Evolutionary conservation across 345 rosid species (phyloP).

Genomic region (Eucalyptus shirleyi): DNA sequence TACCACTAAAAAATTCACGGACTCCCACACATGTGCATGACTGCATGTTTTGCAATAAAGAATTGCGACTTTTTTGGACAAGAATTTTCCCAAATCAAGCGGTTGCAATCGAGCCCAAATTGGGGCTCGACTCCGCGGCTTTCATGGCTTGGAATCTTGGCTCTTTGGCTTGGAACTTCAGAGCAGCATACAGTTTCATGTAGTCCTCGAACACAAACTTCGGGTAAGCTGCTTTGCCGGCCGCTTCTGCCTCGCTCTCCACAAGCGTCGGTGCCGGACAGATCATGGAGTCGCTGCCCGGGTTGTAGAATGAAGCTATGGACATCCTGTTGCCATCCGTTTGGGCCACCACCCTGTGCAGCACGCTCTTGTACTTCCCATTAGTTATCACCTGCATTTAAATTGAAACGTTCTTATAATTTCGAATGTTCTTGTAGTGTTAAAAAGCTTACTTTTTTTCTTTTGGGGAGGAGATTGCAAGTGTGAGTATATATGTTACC

Average conservation of each 20-base stretch:
- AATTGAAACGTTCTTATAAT: no score
- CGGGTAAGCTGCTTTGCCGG: constrained; percentile 35
- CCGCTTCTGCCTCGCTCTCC: constrained; percentile 27
- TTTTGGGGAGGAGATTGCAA: background rate
- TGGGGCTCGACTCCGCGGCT: constrained; percentile 12
- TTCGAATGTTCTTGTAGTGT: background rate
- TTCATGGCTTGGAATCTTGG: constrained; percentile 96
- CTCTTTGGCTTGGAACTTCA: constrained; percentile 86
- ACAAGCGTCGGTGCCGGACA: constrained; percentile 67
- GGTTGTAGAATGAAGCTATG: constrained; percentile 88
- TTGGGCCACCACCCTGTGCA: constrained; percentile 79
- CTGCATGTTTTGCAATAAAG: background rate
- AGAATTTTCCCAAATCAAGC: background rate
- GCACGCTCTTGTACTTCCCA: constrained; percentile 87
- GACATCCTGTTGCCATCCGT: constrained; percentile 77
- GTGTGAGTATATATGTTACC: constrained; percentile 14
- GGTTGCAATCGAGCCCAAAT: constrained; percentile 20
- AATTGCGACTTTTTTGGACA: background rate
- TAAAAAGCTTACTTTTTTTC: background rate
- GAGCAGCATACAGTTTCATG: constrained; percentile 68
- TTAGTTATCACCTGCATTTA: constrained; percentile 64
- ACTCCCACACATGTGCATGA: background rate
- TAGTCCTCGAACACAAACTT: constrained; percentile 84
- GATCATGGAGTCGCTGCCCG: constrained; percentile 76
- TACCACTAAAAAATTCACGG: background rate